Evolutionary conservation across 2,329 filamentous ascomycete species (phyloP), one percentile per base, ranked within the genome.

Genomic region (Cytospora piceicola): DNA sequence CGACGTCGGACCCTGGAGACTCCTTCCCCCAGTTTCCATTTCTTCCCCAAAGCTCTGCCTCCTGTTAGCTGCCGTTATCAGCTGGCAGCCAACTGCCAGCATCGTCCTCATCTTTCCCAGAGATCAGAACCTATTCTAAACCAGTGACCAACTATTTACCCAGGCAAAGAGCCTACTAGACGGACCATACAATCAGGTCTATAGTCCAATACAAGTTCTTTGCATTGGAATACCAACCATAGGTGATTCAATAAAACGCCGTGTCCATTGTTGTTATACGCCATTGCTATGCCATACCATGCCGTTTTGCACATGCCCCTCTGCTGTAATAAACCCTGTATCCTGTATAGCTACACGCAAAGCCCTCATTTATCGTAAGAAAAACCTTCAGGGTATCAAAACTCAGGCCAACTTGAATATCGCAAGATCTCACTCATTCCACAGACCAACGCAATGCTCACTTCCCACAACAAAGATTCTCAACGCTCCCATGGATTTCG

Each of bases 401-500:
- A 49, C 46, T 49, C 46, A 14, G 46, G 46, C 39, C 46, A 49
- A 22, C 20, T 46, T 42, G 6, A n/a, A 22, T 24, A 22, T 49
- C 46, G 46, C 46, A 49, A 24, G 46, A 3, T 14, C n/a, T 24
- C 34, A 11, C 32, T 22, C 9, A 49, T 7, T 49, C 46, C 39
- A 24, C n/a, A 24, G 5, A 12, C 46, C 12, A 24, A 24, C 2
- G 0, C n/a, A n/a, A 49, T 12, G 46, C 46, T 49, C 4, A 9
- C n/a, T 24, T 24, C 12, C 9, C n/a, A 49, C n/a, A 4, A 24
- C 46, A 49, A 5, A 6, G 24, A 24, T 14, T 22, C 5, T 49
- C 46, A 49, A 2, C 46, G 46, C 46, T 61, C 75, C 81, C 81
- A 83, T n/a, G 82, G 79, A 67, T 83, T 82, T 24, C 75, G 74